Base-by-base conservation (phyloP, 2,329 filamentous ascomycete genomes). In the Colletotrichum sp. region DNA sequence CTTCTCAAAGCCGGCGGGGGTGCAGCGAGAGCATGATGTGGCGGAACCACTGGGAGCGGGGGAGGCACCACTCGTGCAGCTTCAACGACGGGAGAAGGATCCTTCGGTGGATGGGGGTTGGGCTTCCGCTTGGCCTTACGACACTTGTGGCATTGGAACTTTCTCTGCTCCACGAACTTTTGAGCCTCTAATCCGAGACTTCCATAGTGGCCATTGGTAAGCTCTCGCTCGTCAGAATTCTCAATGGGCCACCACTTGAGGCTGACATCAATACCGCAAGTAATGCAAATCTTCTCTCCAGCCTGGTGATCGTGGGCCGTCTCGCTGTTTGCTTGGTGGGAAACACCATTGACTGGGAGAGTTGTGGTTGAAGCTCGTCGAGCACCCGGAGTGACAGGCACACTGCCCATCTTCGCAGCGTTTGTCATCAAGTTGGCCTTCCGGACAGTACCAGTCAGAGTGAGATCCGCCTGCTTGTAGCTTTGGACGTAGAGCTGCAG, bases 381-480 rank as follows among this genome's bases (percentile, higher is more conserved):
- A 79, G 89, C 87, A 30, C 84, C 81, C 75, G 85, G 82, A 66
- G 76, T 84, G 80, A 84, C 36, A 43, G 74, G 66, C 34, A 75
- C 80, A 36, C 82, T 80, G 4, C 85, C 84, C 80, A 85, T 85
- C 82, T 93, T 95, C 15, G 91, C 90, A 32, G 91, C 91, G 66
- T 91, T 89, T 72, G 91, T 92, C 81, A 93, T 91, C 56, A 97
- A 90, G 75, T 95, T 97, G 27, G 97, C 96, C 85, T 98, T 98
- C 70, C 97, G 94, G 27, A 97, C 95, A 22, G 96, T 98, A 32
- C 97, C 97, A 4, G 96, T 98, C 79, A 98, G 87, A 4, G 94
- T 92, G 55, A 96, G 90, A 82, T 99, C 97, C 10, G 97, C 96
- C 85, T 98, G 96, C 84, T 99, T 99, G 88, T 95, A 98, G 74